Evolutionary conservation across 129 eudicot genomes (phyloP).

Genomic region (Escallonia herrerae): DNA sequence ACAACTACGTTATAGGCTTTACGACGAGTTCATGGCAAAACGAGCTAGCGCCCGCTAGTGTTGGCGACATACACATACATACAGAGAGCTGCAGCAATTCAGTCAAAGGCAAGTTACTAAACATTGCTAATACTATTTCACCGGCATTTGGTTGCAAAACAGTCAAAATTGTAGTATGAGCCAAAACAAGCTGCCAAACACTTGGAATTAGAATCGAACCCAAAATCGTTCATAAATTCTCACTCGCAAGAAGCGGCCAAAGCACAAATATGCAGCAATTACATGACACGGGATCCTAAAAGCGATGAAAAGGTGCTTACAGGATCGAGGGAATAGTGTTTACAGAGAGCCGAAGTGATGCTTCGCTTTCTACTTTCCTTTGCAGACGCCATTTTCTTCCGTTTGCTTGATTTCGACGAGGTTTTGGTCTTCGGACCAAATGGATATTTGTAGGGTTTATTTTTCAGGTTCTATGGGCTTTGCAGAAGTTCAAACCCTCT

Average conservation of each 20-base stretch:
- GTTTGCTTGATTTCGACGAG: neutral
- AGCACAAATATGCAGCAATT: neutral
- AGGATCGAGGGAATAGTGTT: slow-evolving; percentile 46
- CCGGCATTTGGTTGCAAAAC: neutral
- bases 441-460: neutral
- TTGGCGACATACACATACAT: neutral
- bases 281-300: neutral
- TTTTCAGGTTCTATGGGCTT: neutral
- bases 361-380: slow-evolving; percentile 32
- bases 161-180: neutral
- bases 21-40: neutral
- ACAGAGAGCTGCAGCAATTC: neutral
- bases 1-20: neutral
- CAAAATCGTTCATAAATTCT: neutral
- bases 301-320: slow-evolving; percentile 26
- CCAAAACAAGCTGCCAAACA: neutral
- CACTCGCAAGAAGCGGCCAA: neutral
- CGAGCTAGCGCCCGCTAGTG: neutral
- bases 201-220: slow-evolving; percentile 3
- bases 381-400: slow-evolving; percentile 30
- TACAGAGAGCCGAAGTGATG: slow-evolving; percentile 58
- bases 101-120: slow-evolving; percentile 2
- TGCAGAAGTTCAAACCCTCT: neutral
- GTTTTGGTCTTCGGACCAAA: neutral
- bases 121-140: neutral